Conservation (phyloP, 805 yeast genomes). For the Candida michaelii region DNA sequence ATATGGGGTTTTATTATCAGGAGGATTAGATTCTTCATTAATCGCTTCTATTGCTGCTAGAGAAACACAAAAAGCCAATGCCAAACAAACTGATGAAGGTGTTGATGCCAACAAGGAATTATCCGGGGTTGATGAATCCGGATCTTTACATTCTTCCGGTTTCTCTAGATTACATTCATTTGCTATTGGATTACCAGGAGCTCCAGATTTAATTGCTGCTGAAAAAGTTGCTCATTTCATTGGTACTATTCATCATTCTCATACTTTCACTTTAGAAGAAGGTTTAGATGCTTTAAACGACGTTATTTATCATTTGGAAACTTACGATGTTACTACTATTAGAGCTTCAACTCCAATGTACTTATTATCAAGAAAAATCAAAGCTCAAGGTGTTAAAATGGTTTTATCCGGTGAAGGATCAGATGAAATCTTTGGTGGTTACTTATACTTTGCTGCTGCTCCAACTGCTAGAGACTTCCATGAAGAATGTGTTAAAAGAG, state of each 20-base stretch:
- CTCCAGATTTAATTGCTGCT: slow-evolving; percentile 97
- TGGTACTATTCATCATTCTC: slow-evolving; percentile 96
- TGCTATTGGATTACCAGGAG: slow-evolving; percentile 95
- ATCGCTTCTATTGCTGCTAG: slow-evolving; percentile 97
- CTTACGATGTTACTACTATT: slow-evolving; percentile 97
- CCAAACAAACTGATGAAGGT: slow-evolving; percentile 38
- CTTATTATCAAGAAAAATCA: slow-evolving; percentile 90
- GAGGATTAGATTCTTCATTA: slow-evolving; percentile 95
- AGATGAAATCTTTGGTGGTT: slow-evolving; percentile 98
- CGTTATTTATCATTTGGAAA: slow-evolving; percentile 93
- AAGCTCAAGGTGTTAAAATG: slow-evolving; percentile 99
- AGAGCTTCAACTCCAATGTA: slow-evolving; percentile 99
- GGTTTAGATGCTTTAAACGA: slow-evolving; percentile 95
- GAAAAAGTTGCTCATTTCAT: slow-evolving; percentile 94
- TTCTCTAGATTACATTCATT: slow-evolving; percentile 83
- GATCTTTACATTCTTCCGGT: slow-evolving; percentile 79
- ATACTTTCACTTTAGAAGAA: slow-evolving; percentile 93
- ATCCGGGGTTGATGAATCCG: slow-evolving; percentile 90
- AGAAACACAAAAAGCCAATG: slow-evolving; percentile 80
- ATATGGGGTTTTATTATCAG: slow-evolving; percentile 94
- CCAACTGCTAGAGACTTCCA: slow-evolving; percentile 94
- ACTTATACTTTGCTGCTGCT: slow-evolving; percentile 94
- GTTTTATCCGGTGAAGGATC: slow-evolving; percentile 98
- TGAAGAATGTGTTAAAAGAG: slow-evolving; percentile 91
- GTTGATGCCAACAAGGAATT: slow-evolving; percentile 66